Base-by-base conservation (phyloP, 2,329 filamentous ascomycete genomes). In the Basipetospora chlamydospora region DNA sequence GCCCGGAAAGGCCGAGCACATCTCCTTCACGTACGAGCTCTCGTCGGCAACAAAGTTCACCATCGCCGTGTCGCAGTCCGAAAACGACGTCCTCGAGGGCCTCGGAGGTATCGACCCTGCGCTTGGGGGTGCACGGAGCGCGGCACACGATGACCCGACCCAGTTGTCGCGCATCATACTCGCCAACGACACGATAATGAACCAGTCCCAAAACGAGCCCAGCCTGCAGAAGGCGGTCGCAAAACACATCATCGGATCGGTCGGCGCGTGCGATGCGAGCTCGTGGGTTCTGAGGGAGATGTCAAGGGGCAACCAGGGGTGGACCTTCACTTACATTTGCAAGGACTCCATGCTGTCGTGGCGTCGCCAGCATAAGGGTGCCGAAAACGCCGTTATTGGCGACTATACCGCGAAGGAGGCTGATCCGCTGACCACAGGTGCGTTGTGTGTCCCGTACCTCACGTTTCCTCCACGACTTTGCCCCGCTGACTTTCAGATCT, bases 271-370 rank as follows among this genome's bases (percentile, higher is more conserved):
- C 3, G 70, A 75, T 42, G 55, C 54, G 11, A 68, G 67, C 43
- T 50, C 49, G 1, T 75, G 70, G 70, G 47, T 46, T 3, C 49
- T 65, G 20, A 56, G 63, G 15, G 55, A 64, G 13, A 56, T 67
- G 15, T 59, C 61, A 17, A 55, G 61, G 11, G 55, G 49, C 6
- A 42, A 59, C 1, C 60, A 67, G 30, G 67, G 69, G 5, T 73
- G 70, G 69, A 58, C 55, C 1, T 64, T 74, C 37, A 61, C 57
- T 3, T 74, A 69, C 42, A 50, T 61, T 13, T 76, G 71, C 56
- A 65, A 60, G 39, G 57, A 65, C 42, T 74, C 71, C 3, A 52
- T 59, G 28, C 58, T 63, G 42, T 57, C 59, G 25, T 75, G 71
- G 71, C 56, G 49, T 26, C 60, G 60, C 15, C 61, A 66, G 42